These are phyloP conservation scores for Monosporascus ibericus DNA, from an alignment of 2,329 filamentous ascomycete genomes.

Conservation along the genomic window DNA sequence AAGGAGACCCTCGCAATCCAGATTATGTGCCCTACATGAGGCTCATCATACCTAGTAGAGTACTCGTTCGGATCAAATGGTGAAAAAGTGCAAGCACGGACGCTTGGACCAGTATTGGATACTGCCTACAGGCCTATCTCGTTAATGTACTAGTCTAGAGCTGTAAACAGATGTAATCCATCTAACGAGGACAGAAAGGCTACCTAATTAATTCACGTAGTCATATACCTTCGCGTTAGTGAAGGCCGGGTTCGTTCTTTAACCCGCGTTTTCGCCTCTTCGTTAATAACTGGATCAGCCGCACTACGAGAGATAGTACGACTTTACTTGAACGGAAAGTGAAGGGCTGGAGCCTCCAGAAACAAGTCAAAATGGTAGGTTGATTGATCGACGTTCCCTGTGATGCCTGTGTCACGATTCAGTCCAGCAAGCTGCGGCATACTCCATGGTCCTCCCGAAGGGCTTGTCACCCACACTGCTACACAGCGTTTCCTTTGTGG, in stretches of 20 bases:
- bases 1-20: too few species aligned
- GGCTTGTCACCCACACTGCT: too few species aligned
- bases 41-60: too few species aligned
- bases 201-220: not conserved
- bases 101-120: conserved; percentile 3
- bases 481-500: not conserved
- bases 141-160: not conserved
- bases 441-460: too few species aligned
- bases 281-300: too few species aligned
- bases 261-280: not conserved
- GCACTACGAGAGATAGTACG: too few species aligned
- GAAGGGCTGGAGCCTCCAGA: too few species aligned
- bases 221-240: conserved; percentile 14
- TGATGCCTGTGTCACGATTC: too few species aligned
- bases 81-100: not conserved
- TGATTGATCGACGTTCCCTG: not conserved
- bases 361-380: conserved; percentile 10
- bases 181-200: not conserved
- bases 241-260: not conserved
- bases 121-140: not conserved
- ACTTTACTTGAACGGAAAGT: too few species aligned
- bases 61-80: too few species aligned
- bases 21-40: too few species aligned
- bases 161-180: not conserved
- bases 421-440: too few species aligned